phyloP scores from a whole-genome alignment of 345 rosid genomes.

The Moricandia arvensis region DNA sequence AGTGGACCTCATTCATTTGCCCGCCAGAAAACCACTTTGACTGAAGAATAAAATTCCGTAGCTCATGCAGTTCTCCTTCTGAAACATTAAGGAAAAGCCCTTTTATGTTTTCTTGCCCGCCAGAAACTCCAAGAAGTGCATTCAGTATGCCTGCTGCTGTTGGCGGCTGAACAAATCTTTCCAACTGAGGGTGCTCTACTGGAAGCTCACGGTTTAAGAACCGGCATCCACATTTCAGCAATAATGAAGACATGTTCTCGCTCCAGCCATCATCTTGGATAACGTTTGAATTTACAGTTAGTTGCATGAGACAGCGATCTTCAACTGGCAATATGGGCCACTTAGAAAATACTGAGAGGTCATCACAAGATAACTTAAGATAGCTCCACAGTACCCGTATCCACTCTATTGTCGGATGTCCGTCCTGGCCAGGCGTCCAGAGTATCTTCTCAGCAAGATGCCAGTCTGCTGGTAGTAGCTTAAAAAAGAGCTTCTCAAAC shows the following conservation, averaged over 20 bases:
- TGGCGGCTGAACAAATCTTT: constrained; percentile 80
- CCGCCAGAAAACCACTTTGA: constrained; percentile 88
- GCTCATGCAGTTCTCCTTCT: constrained; percentile 84
- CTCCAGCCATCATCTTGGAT: constrained; percentile 87
- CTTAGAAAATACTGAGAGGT: constrained; percentile 76
- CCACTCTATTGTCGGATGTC: constrained; percentile 86
- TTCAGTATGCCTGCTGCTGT: constrained; percentile 79
- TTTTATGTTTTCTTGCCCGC: constrained; percentile 54
- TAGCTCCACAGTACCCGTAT: constrained; percentile 72
- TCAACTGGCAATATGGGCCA: constrained; percentile 97
- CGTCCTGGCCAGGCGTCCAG: constrained; percentile 78
- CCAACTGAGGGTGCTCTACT: constrained; percentile 79
- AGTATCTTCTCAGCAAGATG: constrained; percentile 61
- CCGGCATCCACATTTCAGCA: constrained; percentile 78
- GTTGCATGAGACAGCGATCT: constrained; percentile 60
- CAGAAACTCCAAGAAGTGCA: constrained; percentile 73
- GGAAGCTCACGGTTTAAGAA: constrained; percentile 67
- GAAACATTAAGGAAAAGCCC: constrained; percentile 62
- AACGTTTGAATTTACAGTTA: constrained; percentile 69
- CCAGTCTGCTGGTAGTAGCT: constrained; percentile 90
- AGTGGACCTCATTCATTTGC: constrained; percentile 58
- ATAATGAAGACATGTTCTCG: constrained; percentile 85
- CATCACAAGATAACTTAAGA: constrained; percentile 71
- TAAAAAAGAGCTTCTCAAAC: constrained; percentile 83
- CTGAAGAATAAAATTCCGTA: constrained; percentile 85